Conservation (phyloP, 192 early-diverging fungal species). For the Coemansia reversa region DNA sequence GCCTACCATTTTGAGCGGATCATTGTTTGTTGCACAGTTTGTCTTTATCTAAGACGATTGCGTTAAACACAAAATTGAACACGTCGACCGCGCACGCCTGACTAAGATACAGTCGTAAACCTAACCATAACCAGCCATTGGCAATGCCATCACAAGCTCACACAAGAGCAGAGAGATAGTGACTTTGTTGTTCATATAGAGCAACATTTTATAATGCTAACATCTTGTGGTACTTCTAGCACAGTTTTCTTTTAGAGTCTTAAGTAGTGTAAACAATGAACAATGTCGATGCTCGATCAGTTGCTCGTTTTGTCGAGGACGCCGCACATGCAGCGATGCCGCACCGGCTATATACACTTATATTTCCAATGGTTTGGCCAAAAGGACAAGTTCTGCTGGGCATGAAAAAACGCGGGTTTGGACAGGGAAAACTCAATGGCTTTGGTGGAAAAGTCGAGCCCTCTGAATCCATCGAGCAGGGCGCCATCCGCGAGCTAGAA, state of each 20-base stretch:
- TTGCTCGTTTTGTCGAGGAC: constrained; percentile 36
- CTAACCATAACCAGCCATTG: constrained; percentile 3
- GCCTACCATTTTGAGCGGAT: constrained; percentile 31
- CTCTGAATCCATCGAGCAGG: constrained; percentile 61
- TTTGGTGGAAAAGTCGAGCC: constrained; percentile 80
- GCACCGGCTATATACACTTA: constrained; percentile 45
- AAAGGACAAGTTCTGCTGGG: constrained; percentile 61
- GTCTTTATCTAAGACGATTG: constrained; percentile 18
- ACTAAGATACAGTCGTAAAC: neutral
- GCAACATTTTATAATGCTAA: neutral
- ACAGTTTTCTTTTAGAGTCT: neutral
- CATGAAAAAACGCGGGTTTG: constrained; percentile 82
- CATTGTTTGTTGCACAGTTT: constrained; percentile 32
- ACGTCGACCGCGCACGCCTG: neutral
- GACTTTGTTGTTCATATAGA: neutral
- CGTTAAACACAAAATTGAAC: constrained; percentile 16
- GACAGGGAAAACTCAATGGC: constrained; percentile 65
- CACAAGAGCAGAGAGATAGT: neutral
- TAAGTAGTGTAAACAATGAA: neutral
- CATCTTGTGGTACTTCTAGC: neutral
- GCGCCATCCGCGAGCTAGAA: constrained; percentile 63
- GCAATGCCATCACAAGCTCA: neutral
- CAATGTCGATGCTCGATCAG: constrained; percentile 17
- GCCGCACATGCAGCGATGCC: constrained; percentile 18
- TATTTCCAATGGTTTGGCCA: constrained; percentile 33